Percentiles rank a stretch among this genome's conserved stretches.
phyloP scores from a whole-genome alignment of 1,284 basidiomycete species.

The Pulchroboletus neoregius region DNA sequence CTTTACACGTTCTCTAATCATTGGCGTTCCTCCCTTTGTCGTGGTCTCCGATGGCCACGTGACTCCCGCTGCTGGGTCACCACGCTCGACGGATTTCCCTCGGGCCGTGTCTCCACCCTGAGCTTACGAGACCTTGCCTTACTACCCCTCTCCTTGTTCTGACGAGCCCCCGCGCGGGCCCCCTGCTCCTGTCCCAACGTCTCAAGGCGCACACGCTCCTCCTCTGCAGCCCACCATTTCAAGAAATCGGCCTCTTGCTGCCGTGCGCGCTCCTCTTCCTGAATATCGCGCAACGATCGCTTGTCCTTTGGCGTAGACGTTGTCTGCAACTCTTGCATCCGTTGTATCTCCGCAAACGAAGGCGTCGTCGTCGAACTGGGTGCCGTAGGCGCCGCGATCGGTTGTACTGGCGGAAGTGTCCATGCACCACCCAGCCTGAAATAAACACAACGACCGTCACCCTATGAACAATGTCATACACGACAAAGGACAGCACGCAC shows the following conservation, averaged over 20 bases:
- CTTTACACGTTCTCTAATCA: neutral
- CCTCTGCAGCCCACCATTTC: slow-evolving; percentile 83
- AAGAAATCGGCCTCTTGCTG: slow-evolving; percentile 82
- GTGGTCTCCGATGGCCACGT: neutral
- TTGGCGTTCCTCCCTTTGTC: neutral
- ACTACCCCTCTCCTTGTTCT: slow-evolving; percentile 5
- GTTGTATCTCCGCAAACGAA: slow-evolving; percentile 83
- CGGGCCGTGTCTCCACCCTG: slow-evolving; percentile 6
- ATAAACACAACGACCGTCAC: neutral
- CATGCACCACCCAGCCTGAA: slow-evolving; percentile 46
- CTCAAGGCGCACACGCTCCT: slow-evolving; percentile 50
- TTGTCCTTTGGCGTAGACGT: slow-evolving; percentile 45
- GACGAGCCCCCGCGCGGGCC: neutral
- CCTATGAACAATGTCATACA: neutral
- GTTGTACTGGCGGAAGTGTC: slow-evolving; percentile 49
- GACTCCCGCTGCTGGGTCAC: slow-evolving; percentile 5
- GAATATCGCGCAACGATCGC: slow-evolving; percentile 75
- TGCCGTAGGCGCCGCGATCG: slow-evolving; percentile 38
- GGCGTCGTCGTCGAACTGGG: slow-evolving; percentile 32
- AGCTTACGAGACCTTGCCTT: slow-evolving; percentile 8
- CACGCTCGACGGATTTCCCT: neutral
- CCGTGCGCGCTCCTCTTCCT: slow-evolving; percentile 70
- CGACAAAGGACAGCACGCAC: slow-evolving; percentile 38
- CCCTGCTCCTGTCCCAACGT: slow-evolving; percentile 2
- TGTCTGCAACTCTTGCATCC: slow-evolving; percentile 61